Base-by-base conservation (phyloP, 805 yeast genomes). In the Blastobotrys attinorum region DNA sequence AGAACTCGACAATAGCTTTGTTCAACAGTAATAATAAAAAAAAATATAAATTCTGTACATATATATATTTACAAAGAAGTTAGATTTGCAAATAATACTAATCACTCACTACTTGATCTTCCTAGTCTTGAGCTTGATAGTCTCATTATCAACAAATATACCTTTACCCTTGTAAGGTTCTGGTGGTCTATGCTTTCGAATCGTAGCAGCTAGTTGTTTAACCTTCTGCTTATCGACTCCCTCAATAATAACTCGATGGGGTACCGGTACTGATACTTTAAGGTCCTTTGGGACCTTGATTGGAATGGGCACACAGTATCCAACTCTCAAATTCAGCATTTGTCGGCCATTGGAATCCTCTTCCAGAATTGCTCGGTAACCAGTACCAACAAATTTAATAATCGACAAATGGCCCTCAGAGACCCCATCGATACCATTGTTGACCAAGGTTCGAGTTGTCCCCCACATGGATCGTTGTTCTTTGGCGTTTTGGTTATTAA, bases 131-230 rank as follows among this genome's bases (percentile, higher is more conserved):
- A 90, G 72, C 61, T 79, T 81, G 63, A 92, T 83, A 40, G 94
- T 87, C 70, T 92, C 97, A 58, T 79, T 83, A 64, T 89, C 84
- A 40, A 92, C 82, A 61, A 83, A 92, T 40, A 92, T 83, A 60
- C 99, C 99, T 56, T 94, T 94, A 61, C 98, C 98, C 69, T 92
- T 92, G 65, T 92, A 92, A 32, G 97, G 97, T 69, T 92, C 99
- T 37, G 99, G 99, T 48, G 95, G 95, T 62, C 85, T 86, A 71
- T 78, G 78, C 55, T 76, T 77, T 63, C 97, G 81, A 52, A 92
- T 72, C 45, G 78, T 77, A 13, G 95, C 96, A 16, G 97, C 98
- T 65, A 85, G 87, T 43, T 81, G 72, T 59, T 78, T 82, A 39
- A 92, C 89, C 60, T 81, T 81, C 63, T 89, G 96, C 64, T 86